Conservation (phyloP, 805 yeast species). For the Soucietia sequanensis region DNA sequence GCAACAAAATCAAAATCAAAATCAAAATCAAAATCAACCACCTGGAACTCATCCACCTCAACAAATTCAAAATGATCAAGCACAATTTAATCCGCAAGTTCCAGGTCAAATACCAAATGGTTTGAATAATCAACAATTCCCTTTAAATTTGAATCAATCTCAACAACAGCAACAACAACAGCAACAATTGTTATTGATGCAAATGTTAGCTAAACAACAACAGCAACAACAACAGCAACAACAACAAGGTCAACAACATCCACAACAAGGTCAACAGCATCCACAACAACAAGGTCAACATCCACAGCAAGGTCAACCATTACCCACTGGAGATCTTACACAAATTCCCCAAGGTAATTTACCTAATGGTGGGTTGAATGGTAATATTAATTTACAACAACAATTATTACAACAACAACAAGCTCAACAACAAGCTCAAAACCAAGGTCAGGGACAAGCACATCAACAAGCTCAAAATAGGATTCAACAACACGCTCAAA, state of each 20-base stretch:
- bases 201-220: conserved; percentile 15
- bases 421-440: conserved; percentile 8
- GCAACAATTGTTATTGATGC: conserved; percentile 15
- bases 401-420: conserved; percentile 23
- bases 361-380: too few species aligned
- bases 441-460: conserved; percentile 11
- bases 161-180: conserved; percentile 7
- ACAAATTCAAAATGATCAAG: too few species aligned
- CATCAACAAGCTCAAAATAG: conserved; percentile 21
- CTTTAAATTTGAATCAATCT: too few species aligned
- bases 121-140: too few species aligned
- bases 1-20: conserved; percentile 4
- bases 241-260: conserved; percentile 21
- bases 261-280: conserved; percentile 19
- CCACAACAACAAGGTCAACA: conserved; percentile 8
- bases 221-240: conserved; percentile 7
- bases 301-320: conserved; percentile 11
- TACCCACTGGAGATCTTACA: too few species aligned
- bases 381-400: conserved; percentile 24
- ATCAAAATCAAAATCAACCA: conserved; percentile 2
- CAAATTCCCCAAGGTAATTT: too few species aligned
- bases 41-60: background rate
- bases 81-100: too few species aligned
- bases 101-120: too few species aligned
- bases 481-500: conserved; percentile 47